Evolutionary conservation across 1,284 basidiomycete species (phyloP), one percentile per base, ranked within the genome.

Genomic region (Mycena citricolor): DNA sequence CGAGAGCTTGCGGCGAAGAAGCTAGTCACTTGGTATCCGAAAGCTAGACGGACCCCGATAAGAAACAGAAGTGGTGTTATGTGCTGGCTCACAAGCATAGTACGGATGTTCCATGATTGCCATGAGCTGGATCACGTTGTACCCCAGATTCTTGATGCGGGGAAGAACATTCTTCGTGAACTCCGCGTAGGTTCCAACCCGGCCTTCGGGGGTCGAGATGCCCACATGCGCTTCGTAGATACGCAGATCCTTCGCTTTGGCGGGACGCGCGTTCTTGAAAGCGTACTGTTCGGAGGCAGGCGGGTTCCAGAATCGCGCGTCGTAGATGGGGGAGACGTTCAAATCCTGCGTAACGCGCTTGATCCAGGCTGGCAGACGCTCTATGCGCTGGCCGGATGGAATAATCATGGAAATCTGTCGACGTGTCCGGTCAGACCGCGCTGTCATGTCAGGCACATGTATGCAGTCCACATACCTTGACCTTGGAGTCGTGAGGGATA

Each of bases 151-250:
- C 61, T 86, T 85, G 65, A 99, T 98, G 48, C 93, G 78, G 25
- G 90, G 91, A 7, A 99, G 76, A 32, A 90, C 70, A 61, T 97
- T 80, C 32, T 68, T 64, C 24, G 92, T 94, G 57, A 99, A 99
- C 68, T 98, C 95, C 63, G 89, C 92, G 77, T 97, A 99, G 2
- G 90, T 92, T 4, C 92, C 95, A 19, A 98, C 90, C 45, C 90
- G 76, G 39, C 76, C 71, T 59, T 97, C 93, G 4, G 87, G 67
- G 10, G 92, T 92, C 8, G 95, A 97, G 51, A 99, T 99, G 13
- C 97, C 97, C 52, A 98, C 93, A 61, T 99, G 95, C 0, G 95
- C 95, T 63, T 99, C 95, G 61, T 99, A 99, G 47, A 99, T 94
- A 58, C 88, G 87, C 42, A 89, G 66, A 24, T 84, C 81, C 21